Percentiles rank a stretch among this genome's conserved stretches.
These are phyloP conservation scores for Tylopilus sp. DNA, from an alignment of 768 basidiomycete species.

Conservation along the genomic window DNA sequence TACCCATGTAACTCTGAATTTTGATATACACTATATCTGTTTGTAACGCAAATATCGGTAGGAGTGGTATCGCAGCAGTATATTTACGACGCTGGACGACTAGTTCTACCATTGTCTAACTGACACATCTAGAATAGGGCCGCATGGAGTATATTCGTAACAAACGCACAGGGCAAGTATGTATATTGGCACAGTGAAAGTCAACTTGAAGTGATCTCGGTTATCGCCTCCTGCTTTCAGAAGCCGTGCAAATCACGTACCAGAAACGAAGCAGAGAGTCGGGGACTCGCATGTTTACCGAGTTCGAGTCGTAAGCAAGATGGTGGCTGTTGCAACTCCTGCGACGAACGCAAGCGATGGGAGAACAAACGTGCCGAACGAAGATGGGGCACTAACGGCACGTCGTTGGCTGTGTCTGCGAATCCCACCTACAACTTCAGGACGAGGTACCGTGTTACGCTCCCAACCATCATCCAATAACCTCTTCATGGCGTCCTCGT, in stretches of 20 bases:
- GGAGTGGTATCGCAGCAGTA: not conserved
- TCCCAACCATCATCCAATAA: slow-evolving; percentile 90
- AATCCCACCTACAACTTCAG: slow-evolving; percentile 39
- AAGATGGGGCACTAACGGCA: slow-evolving; percentile 1
- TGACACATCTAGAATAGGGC: not conserved
- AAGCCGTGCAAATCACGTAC: slow-evolving; percentile 6
- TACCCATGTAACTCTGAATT: no score
- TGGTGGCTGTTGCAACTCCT: slow-evolving; percentile 40
- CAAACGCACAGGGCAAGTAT: not conserved
- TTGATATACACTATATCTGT: no score
- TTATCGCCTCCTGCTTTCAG: not conserved
- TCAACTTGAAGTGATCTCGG: not conserved
- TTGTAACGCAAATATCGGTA: not conserved
- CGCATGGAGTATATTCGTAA: not conserved
- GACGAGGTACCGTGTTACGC: slow-evolving; percentile 45
- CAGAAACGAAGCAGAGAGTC: not conserved
- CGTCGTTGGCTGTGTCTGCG: slow-evolving; percentile 7
- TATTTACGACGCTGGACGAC: not conserved
- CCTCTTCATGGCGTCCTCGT: slow-evolving; percentile 58
- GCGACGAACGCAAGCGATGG: slow-evolving; percentile 38
- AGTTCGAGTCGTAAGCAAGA: slow-evolving; percentile 31
- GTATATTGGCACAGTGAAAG: not conserved
- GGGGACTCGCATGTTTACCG: slow-evolving; percentile 11
- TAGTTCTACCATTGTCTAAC: not conserved
- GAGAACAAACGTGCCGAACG: slow-evolving; percentile 22